Evolutionary conservation across 2,329 filamentous ascomycete genomes (phyloP), one percentile per base, ranked within the genome.

Genomic region (Phaeosphaeria sp.): DNA sequence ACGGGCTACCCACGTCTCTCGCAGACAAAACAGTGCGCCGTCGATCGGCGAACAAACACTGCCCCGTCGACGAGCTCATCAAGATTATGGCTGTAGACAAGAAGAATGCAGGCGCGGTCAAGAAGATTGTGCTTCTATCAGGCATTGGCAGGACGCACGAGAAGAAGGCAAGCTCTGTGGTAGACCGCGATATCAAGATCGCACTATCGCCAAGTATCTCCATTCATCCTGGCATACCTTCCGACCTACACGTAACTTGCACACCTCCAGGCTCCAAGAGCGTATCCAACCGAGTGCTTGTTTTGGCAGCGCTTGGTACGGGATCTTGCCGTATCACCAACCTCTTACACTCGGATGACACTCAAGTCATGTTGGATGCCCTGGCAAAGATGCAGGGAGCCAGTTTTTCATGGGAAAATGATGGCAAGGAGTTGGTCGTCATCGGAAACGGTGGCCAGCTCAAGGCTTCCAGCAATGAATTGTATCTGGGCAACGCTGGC

Each of bases 81-180:
- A 85, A 90, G 65, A 96, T 96, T 75, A 99, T 99, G 95, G 93
- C 90, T 0, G 90, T 99, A 9, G 95, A 99, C 80, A 99, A 99
- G 85, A 99, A 99, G 83, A 99, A 99, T 65, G 91, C 96, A 46
- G 95, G 95, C 1, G 87, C 87, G 58, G 93, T 94, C 78, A 99
- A 99, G 84, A 98, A 97, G 80, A 90, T 99, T 62, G 94, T 97
- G 6, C 85, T 99, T 7, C 83, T 99, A 11, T 93, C 93, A 0
- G 90, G 90, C 13, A 96, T 99, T 73, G 95, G 95, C 56, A 87
- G 89, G 70, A 96, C 93, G 0, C 80, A 94, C 72, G 95, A 99
- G 79, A 90, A 88, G 54, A 91, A 90, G 76, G 95, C 95, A 25
- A 97, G 90, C 67, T 88, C 92, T 10, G 93, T 98, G n/a, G 86